Base-by-base conservation (phyloP, 2,329 filamentous ascomycete species). In the Fusarium piperis region DNA sequence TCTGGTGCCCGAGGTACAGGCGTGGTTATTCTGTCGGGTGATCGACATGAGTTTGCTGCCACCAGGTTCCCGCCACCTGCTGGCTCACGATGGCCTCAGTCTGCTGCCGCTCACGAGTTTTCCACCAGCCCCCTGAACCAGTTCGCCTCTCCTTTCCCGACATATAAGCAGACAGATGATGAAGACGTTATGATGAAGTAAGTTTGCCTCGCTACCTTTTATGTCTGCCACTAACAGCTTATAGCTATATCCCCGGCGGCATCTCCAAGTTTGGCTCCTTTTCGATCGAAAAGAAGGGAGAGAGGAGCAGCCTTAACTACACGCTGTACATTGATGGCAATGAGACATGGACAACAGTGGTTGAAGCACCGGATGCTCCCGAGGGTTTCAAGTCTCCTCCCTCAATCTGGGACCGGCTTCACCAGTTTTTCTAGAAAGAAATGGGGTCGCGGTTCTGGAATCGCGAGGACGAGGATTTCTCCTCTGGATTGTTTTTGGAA, bases 11-110 rank as follows among this genome's bases (percentile, higher is more conserved):
- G 89, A 6, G 93, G 93, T 8, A 85, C 92, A 7, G 93, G 95
- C 26, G 91, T 98, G 9, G 87, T 97, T 4, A 85, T 98, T 13
- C 85, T 99, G 12, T 96, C 93, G 16, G 96, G 96, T 1, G 96
- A 99, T 78, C 87, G 96, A n/a, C 96, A 99, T 78, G 96, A 99
- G 80, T 98, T 98, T 80, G 96, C 93, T 2, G 95, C 95, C 0
- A 98, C 95, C 0, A 90, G 91, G 55, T 92, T 92, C 82, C 92
- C 86, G 16, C 90, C 87, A n/a, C 89, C 86, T 68, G 85, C 74
- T 59, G 86, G 83, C 70, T 89, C 89, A 55, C 88, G 81, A 59
- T 94, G 91, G 91, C 85, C 89, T 0, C 83, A 89, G 55, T 86
- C 82, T 44, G 88, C 90, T 2, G 87, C 91, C 0, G 93, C 97